These are phyloP conservation scores for Bretschneidera sinensis DNA, from an alignment of 345 rosid genomes.

Conservation along the genomic window DNA sequence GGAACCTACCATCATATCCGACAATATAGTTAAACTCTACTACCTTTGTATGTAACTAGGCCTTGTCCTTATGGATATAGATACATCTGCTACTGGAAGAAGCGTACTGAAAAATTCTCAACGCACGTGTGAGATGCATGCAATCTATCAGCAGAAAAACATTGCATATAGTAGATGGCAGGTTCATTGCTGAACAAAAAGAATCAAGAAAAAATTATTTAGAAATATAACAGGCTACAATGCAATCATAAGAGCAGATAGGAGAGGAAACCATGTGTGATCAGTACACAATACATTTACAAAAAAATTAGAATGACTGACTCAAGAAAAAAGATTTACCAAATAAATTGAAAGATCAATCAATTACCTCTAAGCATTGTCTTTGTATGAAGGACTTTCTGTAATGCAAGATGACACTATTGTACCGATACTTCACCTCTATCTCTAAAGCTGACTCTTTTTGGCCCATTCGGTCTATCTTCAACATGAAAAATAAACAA, in stretches of 20 bases:
- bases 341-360: background rate
- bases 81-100: no score
- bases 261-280: no score
- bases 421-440: conserved; percentile 76
- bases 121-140: background rate
- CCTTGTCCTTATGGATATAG: no score
- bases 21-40: background rate
- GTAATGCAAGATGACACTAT: conserved; percentile 74
- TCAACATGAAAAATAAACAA: conserved; percentile 24
- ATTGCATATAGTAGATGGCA: background rate
- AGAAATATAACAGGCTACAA: no score
- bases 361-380: conserved; percentile 78
- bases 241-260: no score
- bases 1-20: background rate
- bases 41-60: no score
- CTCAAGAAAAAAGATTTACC: no score
- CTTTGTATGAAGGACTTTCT: conserved; percentile 92
- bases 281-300: no score
- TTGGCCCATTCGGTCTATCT: conserved; percentile 82
- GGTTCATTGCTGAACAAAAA: background rate
- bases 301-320: no score
- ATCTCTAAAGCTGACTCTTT: conserved; percentile 71
- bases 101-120: background rate
- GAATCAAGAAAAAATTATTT: no score
- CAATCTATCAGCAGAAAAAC: background rate